These are phyloP conservation scores for Knoxia roxburghii DNA, from an alignment of 257 asterid genomes.

Conservation along the genomic window DNA sequence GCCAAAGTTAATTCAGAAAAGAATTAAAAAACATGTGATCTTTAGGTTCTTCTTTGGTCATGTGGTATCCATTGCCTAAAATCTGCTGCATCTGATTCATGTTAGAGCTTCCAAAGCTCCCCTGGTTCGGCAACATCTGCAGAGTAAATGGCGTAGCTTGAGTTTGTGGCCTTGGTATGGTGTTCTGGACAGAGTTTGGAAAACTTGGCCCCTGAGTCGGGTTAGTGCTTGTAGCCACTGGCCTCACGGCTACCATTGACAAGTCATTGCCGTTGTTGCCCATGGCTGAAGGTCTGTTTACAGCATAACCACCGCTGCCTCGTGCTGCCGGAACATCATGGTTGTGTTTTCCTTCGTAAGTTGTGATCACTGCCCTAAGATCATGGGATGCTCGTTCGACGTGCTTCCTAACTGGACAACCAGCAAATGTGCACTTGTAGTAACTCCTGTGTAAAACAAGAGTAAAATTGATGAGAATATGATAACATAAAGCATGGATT, in stretches of 20 bases:
- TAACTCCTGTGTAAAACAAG: conserved; percentile 56
- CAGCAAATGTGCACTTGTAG: conserved; percentile 80
- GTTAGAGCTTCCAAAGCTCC: conserved; percentile 32
- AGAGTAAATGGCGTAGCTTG: conserved; percentile 65
- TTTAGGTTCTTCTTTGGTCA: conserved; percentile 75
- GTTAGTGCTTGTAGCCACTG: conserved; percentile 34
- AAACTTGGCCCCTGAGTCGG: conserved; percentile 32
- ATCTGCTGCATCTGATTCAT: conserved; percentile 39
- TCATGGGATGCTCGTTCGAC: conserved; percentile 91
- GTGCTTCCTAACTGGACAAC: conserved; percentile 86
- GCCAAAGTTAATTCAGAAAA: conserved; percentile 44
- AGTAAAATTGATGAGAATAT: background rate
- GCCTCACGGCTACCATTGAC: conserved; percentile 32
- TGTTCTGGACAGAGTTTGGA: conserved; percentile 27
- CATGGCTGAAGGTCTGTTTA: conserved; percentile 37
- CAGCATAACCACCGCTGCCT: conserved; percentile 52
- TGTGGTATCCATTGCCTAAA: conserved; percentile 23
- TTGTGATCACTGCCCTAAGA: conserved; percentile 73
- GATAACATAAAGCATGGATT: background rate
- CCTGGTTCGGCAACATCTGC: conserved; percentile 58
- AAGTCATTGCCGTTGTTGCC: conserved; percentile 21
- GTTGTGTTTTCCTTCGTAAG: conserved; percentile 91
- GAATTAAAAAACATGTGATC: conserved; percentile 61
- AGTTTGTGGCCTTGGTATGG: conserved; percentile 39
- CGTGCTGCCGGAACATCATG: conserved; percentile 94